Base-by-base conservation (phyloP, 257 asterid species). In the Salvia hispanica region DNA sequence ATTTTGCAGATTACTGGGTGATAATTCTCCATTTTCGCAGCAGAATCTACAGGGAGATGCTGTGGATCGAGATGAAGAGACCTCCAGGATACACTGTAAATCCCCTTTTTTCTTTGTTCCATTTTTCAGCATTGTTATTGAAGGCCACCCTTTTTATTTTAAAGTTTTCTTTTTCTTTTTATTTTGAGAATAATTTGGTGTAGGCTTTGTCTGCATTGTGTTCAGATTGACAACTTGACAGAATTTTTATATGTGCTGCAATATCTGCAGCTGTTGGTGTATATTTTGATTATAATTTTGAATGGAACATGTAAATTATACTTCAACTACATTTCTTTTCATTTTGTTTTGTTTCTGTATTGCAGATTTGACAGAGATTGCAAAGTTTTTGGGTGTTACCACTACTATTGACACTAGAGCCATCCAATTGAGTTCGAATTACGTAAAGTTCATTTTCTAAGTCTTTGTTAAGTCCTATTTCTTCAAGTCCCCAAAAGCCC, bases 361-460 rank as follows among this genome's bases (percentile, higher is more conserved):
- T 75, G 73, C 93, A 93, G 98, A 93, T 88, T 81, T 93, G 75
- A 96, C 99, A 5, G 99, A 93, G 85, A 90, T 93, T 55, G 99
- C 99, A 28, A 93, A 90, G 76, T 93, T 93, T 85, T 78, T 93
- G 69, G 97, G 99, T 47, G 85, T 93, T 72, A 93, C 99, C 31
- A 84, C 90, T 58, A 85, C 91, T 6, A 78, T 90, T 62, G 97
- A 93, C 81, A 86, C 87, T 39, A 97, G 88, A 81, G 89, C 96
- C 48, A 90, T 93, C 73, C 97, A 93, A 79, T 97, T 90, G 83
- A 82, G 97, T 82, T 64, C 65, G 36, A 25, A 47, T 48, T 52
- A 21, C 60, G 10, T 47, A 28, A 25, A 34, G 14, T 64, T 58
- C 13, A 16, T 62, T 55, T 50, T 39, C 43, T 52, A 16, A 11